Evolutionary conservation across 495 filamentous ascomycete genomes (phyloP).

Genomic region (Bathelium albidoporum): DNA sequence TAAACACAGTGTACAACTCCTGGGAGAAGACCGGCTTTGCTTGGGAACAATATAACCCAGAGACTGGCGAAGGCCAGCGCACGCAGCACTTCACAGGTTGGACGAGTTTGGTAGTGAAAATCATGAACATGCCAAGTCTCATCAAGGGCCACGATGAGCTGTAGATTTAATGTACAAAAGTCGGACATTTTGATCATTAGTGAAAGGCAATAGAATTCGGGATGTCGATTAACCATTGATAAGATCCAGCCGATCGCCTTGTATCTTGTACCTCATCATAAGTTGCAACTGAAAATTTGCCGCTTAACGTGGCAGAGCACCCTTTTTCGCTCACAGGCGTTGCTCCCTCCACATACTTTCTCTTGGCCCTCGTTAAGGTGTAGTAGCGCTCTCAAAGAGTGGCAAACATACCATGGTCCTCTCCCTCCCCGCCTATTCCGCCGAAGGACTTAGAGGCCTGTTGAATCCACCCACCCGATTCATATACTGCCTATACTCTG

Average conservation of each 20-base stretch:
- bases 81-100: slow-evolving; percentile 98
- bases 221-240: not conserved
- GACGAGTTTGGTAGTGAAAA: slow-evolving; percentile 95
- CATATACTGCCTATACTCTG: slow-evolving; percentile 97
- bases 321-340: not conserved
- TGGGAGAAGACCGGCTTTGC: slow-evolving; percentile 93
- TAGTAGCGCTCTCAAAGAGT: not conserved
- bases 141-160: slow-evolving; percentile 28
- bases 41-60: slow-evolving; percentile 97
- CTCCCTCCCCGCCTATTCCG: not conserved
- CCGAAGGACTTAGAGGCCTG: slow-evolving; percentile 62
- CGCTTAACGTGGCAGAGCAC: not conserved
- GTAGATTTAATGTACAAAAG: slow-evolving; percentile 16
- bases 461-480: slow-evolving; percentile 97
- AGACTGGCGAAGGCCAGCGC: slow-evolving; percentile 82
- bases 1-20: slow-evolving; percentile 75
- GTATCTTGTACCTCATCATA: too few relatives aligned
- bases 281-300: too few relatives aligned
- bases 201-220: not conserved
- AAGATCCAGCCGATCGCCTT: not conserved
- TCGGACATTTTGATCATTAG: not conserved
- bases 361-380: too few relatives aligned
- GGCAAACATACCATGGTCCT: not conserved
- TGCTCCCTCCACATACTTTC: too few relatives aligned
- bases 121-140: slow-evolving; percentile 78